Percentiles rank a stretch among this genome's conserved stretches.
phyloP scores from a whole-genome alignment of 2,329 filamentous ascomycete genomes.

The Penicillium sp. region DNA sequence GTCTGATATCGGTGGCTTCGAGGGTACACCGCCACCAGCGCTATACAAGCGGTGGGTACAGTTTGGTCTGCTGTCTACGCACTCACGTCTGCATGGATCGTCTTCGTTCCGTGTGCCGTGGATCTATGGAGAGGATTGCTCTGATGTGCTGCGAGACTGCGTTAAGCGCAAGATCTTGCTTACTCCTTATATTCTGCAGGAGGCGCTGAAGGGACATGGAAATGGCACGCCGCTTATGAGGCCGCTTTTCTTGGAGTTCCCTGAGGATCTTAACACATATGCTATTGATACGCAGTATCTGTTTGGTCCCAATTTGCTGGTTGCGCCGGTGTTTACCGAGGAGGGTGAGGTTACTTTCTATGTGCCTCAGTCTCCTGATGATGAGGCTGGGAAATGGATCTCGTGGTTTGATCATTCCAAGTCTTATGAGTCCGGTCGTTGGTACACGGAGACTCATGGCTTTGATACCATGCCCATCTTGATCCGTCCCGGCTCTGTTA shows the following conservation, averaged over 20 bases:
- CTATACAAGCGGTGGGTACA: slow-evolving; percentile 78
- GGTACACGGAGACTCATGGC: slow-evolving; percentile 61
- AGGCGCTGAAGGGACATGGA: slow-evolving; percentile 52
- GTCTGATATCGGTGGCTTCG: slow-evolving; percentile 70
- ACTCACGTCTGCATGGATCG: slow-evolving; percentile 69
- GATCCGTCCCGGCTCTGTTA: slow-evolving; percentile 50
- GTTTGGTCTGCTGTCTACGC: slow-evolving; percentile 70
- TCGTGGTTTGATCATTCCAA: slow-evolving; percentile 49
- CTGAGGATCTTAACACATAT: slow-evolving; percentile 67
- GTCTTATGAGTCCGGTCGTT: slow-evolving; percentile 45
- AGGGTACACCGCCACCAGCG: slow-evolving; percentile 65
- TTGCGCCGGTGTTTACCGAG: slow-evolving; percentile 65
- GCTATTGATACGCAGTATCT: slow-evolving; percentile 70
- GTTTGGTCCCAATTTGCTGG: slow-evolving; percentile 65
- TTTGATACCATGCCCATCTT: slow-evolving; percentile 61
- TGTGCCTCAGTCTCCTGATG: slow-evolving; percentile 53
- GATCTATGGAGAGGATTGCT: slow-evolving; percentile 66
- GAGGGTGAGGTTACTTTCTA: slow-evolving; percentile 67
- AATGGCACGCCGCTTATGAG: slow-evolving; percentile 63
- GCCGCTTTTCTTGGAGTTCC: slow-evolving; percentile 69
- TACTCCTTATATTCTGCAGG: slow-evolving; percentile 59
- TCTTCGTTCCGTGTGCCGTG: slow-evolving; percentile 73
- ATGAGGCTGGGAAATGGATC: slow-evolving; percentile 49
- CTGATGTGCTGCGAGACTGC: slow-evolving; percentile 56
- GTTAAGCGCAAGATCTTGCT: slow-evolving; percentile 56